These are phyloP conservation scores for Alloteropsis semialata DNA, from an alignment of 176 grass and related monocot genomes.

Conservation along the genomic window DNA sequence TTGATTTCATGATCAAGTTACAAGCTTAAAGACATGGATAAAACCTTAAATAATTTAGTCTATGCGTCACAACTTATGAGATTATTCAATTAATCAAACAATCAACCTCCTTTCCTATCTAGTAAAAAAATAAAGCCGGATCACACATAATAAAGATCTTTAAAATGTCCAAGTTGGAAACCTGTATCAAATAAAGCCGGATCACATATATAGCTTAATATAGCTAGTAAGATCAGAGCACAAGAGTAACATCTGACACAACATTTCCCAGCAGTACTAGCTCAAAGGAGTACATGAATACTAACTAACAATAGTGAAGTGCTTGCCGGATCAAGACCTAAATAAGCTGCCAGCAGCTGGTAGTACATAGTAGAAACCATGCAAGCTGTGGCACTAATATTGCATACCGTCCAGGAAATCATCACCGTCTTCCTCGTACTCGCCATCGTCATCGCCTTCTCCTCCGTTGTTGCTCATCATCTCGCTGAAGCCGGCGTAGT, in stretches of 20 bases:
- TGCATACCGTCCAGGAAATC: conserved; percentile 66
- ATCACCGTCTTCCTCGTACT: conserved; percentile 50
- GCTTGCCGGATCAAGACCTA: conserved; percentile 33
- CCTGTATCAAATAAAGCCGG: not conserved
- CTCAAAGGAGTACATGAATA: conserved; percentile 23
- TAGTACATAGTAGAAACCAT: conserved; percentile 19
- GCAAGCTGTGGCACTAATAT: conserved; percentile 31
- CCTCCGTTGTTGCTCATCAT: conserved; percentile 49
- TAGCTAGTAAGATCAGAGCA: conserved; percentile 1
- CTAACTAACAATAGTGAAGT: not conserved
- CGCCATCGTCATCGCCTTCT: conserved; percentile 50
- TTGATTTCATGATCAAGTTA: not conserved
- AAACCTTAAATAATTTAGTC: not conserved
- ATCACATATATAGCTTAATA: not conserved
- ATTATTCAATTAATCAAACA: not conserved
- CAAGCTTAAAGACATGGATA: not conserved
- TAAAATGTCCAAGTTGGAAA: not conserved
- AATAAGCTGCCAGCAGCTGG: not conserved
- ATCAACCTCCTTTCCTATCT: not conserved
- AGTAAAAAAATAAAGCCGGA: not conserved
- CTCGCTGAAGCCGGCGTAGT: conserved; percentile 44
- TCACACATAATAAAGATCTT: too few species aligned
- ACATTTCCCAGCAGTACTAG: conserved; percentile 8
- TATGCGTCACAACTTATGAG: not conserved
- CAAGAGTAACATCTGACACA: not conserved